Evolutionary conservation across 805 yeast species (phyloP).

Genomic region (Lachancea sp.): DNA sequence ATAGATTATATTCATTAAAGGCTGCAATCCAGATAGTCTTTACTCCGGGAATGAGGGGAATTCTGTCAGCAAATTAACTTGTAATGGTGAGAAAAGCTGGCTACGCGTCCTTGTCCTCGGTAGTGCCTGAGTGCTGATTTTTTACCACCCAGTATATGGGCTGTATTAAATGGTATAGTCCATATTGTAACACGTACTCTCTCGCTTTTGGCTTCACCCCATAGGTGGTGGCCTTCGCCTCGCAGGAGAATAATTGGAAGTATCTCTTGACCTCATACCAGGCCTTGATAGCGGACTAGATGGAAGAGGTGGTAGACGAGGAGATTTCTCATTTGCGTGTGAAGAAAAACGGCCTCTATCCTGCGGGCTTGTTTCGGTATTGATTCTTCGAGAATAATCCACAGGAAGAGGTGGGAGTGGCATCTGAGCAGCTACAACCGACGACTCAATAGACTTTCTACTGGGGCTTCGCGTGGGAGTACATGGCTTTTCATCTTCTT

Average conservation of each 20-base stretch:
- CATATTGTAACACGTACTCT: too few species aligned
- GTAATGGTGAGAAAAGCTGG: too few species aligned
- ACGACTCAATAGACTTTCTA: not conserved
- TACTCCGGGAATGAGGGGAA: too few species aligned
- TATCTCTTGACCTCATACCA: slow-evolving; percentile 2
- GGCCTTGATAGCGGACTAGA: slow-evolving; percentile 10
- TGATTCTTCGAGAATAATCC: slow-evolving; percentile 5
- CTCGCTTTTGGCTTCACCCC: too few species aligned
- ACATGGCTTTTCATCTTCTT: slow-evolving; percentile 3
- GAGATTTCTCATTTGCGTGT: not conserved
- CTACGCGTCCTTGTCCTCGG: too few species aligned
- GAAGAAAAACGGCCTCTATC: slow-evolving; percentile 1
- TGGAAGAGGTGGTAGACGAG: slow-evolving; percentile 16
- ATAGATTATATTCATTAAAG: too few species aligned
- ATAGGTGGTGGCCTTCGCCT: slow-evolving; percentile 23
- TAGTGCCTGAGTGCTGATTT: too few species aligned
- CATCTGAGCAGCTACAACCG: slow-evolving; percentile 16
- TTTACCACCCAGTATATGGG: too few species aligned
- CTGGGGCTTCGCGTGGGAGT: not conserved
- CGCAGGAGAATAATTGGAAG: slow-evolving; percentile 16
- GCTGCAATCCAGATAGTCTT: too few species aligned
- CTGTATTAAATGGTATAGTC: too few species aligned
- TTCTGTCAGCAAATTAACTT: too few species aligned
- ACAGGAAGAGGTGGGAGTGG: slow-evolving; percentile 27
- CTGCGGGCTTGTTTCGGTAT: slow-evolving; percentile 1